phyloP scores from a whole-genome alignment of 2,329 filamentous ascomycete species.

The Fonsecaea monophora region DNA sequence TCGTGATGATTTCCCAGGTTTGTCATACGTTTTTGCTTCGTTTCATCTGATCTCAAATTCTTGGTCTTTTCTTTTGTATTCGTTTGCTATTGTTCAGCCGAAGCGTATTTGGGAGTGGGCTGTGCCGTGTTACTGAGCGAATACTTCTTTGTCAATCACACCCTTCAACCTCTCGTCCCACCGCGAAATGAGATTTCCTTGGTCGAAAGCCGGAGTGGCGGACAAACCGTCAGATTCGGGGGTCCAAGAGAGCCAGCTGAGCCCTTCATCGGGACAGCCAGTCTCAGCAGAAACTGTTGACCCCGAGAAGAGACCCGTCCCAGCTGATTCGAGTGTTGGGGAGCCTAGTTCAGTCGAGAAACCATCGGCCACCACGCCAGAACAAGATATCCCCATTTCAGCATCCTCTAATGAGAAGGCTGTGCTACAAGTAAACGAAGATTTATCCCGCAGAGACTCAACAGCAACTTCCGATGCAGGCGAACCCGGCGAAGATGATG shows the following conservation, averaged over 20 bases:
- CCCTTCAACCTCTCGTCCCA: not conserved
- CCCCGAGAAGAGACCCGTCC: conserved; percentile 9
- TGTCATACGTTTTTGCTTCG: not conserved
- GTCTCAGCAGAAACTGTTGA: conserved; percentile 18
- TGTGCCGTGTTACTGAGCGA: not conserved
- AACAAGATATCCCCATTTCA: not conserved
- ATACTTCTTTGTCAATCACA: not conserved
- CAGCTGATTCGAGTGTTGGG: not conserved
- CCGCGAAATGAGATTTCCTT: conserved; percentile 28
- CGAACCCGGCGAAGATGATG: conserved; percentile 37
- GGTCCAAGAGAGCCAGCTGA: conserved; percentile 10
- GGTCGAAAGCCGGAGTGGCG: conserved; percentile 26
- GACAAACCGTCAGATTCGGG: conserved; percentile 25
- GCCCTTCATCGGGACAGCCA: not conserved
- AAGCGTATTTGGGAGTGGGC: not conserved
- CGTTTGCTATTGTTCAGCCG: not conserved
- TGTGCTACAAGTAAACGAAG: conserved; percentile 12
- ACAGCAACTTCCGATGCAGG: conserved; percentile 30
- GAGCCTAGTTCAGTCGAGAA: not conserved
- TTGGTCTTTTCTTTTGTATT: not conserved
- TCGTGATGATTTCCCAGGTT: conserved; percentile 7
- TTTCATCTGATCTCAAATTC: not conserved
- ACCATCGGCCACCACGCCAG: not conserved
- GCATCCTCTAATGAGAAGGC: conserved; percentile 4
- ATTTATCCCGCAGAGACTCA: conserved; percentile 20